These are phyloP conservation scores for Pichia eremophila DNA, from an alignment of 805 yeast genomes.

Conservation along the genomic window DNA sequence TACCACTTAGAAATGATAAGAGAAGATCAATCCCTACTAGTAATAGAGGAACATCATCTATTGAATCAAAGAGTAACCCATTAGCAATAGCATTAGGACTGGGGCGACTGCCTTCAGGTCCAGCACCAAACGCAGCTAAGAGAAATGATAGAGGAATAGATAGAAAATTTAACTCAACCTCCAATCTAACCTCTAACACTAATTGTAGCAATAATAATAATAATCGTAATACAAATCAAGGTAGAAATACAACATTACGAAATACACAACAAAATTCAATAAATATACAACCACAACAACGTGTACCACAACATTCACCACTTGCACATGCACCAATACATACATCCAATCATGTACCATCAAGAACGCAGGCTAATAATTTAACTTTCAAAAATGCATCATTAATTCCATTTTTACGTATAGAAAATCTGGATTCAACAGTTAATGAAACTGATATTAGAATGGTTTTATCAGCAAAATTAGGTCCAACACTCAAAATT, in stretches of 20 bases:
- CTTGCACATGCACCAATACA: neutral
- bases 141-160: too few species aligned
- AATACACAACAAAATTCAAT: too few species aligned
- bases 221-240: too few species aligned
- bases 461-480: slow-evolving; percentile 13
- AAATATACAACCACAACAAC: too few species aligned
- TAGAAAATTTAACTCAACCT: too few species aligned
- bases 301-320: neutral
- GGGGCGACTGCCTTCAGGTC: neutral
- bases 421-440: slow-evolving; percentile 24
- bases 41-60: too few species aligned
- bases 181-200: neutral
- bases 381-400: slow-evolving; percentile 19
- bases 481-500: slow-evolving; percentile 17
- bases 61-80: neutral
- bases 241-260: too few species aligned
- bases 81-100: neutral
- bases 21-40: too few species aligned
- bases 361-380: neutral
- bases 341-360: too few species aligned
- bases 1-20: too few species aligned
- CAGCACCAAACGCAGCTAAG: neutral
- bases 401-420: slow-evolving; percentile 18
- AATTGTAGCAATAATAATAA: too few species aligned
- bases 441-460: slow-evolving; percentile 24